phyloP scores from a whole-genome alignment of 176 grass and related monocot genomes.

The sorghum (Sorghum bicolor) region DNA sequence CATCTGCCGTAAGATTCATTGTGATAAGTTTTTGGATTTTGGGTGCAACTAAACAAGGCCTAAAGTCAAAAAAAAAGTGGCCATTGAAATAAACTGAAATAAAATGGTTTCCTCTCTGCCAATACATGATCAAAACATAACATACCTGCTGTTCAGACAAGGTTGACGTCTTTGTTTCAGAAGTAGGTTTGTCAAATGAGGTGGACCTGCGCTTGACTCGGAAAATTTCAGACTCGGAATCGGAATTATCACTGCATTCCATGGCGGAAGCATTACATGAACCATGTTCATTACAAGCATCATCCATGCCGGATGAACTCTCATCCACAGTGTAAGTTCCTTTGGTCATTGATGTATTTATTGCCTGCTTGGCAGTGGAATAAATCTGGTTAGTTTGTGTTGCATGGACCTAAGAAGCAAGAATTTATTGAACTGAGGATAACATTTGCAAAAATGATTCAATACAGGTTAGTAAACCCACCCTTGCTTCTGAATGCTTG shows the following conservation, averaged over 20 bases:
- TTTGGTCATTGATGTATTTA: slow-evolving; percentile 22
- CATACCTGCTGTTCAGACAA: slow-evolving; percentile 67
- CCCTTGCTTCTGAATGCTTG: slow-evolving; percentile 34
- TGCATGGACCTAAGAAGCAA: slow-evolving; percentile 24
- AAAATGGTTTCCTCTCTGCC: neutral
- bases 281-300: slow-evolving; percentile 30
- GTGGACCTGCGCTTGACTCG: slow-evolving; percentile 77
- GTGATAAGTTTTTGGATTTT: no score
- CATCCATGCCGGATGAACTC: slow-evolving; percentile 12
- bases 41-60: no score
- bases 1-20: no score
- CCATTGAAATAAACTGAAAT: neutral
- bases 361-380: slow-evolving; percentile 14
- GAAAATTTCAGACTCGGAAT: slow-evolving; percentile 77
- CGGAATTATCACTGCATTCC: slow-evolving; percentile 71
- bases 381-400: slow-evolving; percentile 6
- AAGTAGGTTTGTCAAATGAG: slow-evolving; percentile 28
- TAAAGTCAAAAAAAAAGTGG: neutral
- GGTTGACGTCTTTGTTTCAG: slow-evolving; percentile 29
- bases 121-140: neutral
- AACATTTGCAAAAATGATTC: slow-evolving; percentile 12
- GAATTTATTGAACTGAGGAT: neutral
- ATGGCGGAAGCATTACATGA: slow-evolving; percentile 41
- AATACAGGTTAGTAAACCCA: neutral
- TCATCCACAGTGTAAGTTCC: slow-evolving; percentile 26